A percentile compares a stretch with the other conserved stretches of the same genome.
These are phyloP conservation scores for Spergularia bocconei DNA, from an alignment of 148 eudicot species.

Conservation along the genomic window DNA sequence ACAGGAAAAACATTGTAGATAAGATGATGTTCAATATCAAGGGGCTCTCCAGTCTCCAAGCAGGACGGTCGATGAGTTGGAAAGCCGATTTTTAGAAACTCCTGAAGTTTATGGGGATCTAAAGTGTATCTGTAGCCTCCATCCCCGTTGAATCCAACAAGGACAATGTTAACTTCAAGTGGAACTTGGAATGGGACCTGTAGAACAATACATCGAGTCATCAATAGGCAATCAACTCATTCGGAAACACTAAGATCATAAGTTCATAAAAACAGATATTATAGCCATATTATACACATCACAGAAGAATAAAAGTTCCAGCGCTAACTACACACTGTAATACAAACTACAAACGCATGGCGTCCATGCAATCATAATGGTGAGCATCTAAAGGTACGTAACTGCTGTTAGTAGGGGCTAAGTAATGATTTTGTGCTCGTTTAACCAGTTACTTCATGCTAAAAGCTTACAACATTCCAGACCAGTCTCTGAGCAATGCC, in stretches of 20 bases:
- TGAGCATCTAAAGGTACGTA: too few relatives aligned
- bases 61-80: slow-evolving; percentile 90
- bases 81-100: slow-evolving; percentile 72
- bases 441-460: neutral
- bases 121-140: slow-evolving; percentile 89
- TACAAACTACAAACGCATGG: neutral
- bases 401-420: too few relatives aligned
- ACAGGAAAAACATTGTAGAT: slow-evolving; percentile 86
- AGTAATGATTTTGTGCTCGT: neutral
- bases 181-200: slow-evolving; percentile 99
- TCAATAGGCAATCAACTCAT: neutral
- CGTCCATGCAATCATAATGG: too few relatives aligned
- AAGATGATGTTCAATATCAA: slow-evolving; percentile 95
- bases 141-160: slow-evolving; percentile 85
- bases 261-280: neutral
- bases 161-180: slow-evolving; percentile 92
- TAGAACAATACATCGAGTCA: slow-evolving; percentile 20
- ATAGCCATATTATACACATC: neutral
- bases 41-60: slow-evolving; percentile 91
- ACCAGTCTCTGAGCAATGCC: neutral
- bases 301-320: neutral
- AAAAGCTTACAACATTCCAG: neutral
- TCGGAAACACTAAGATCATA: neutral
- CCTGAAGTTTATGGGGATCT: slow-evolving; percentile 75
- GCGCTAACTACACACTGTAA: neutral